Conservation (phyloP, 2,329 filamentous ascomycete species). For the Hymenoscyphus occultus region DNA sequence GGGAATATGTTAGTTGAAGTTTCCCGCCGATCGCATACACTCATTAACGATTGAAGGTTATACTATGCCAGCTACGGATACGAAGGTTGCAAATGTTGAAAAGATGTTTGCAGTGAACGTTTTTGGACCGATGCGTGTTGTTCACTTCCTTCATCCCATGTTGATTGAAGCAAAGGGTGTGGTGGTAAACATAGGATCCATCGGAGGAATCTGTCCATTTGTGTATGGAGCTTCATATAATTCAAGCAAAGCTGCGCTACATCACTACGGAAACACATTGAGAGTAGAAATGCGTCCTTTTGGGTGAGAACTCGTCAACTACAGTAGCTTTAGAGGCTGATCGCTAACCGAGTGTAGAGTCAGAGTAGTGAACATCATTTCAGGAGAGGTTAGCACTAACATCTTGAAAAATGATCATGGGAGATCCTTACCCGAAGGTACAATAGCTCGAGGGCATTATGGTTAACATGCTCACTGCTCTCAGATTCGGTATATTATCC, state of each 20-base stretch:
- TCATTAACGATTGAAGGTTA: neutral
- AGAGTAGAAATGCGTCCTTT: slow-evolving; percentile 14
- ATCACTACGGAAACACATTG: slow-evolving; percentile 12
- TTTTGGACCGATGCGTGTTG: neutral
- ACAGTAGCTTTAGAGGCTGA: neutral
- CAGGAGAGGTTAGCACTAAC: slow-evolving; percentile 5
- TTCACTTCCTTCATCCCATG: slow-evolving; percentile 19
- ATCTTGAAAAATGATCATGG: slow-evolving; percentile 4
- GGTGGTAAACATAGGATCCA: slow-evolving; percentile 44
- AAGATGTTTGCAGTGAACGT: slow-evolving; percentile 4
- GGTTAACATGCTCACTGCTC: neutral
- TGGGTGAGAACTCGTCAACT: neutral
- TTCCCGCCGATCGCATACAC: neutral
- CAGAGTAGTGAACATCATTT: slow-evolving; percentile 6
- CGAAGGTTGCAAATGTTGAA: neutral
- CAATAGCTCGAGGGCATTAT: neutral
- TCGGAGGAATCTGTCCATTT: slow-evolving; percentile 22
- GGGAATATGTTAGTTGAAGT: neutral
- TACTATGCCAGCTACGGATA: slow-evolving; percentile 3
- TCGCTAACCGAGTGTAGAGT: neutral
- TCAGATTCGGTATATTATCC: neutral
- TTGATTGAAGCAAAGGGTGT: slow-evolving; percentile 34
- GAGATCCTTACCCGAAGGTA: slow-evolving; percentile 1
- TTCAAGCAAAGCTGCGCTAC: slow-evolving; percentile 19
- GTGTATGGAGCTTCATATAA: slow-evolving; percentile 56